These are phyloP conservation scores for Tausonia pullulans DNA, from an alignment of 1,284 basidiomycete species.

Conservation along the genomic window DNA sequence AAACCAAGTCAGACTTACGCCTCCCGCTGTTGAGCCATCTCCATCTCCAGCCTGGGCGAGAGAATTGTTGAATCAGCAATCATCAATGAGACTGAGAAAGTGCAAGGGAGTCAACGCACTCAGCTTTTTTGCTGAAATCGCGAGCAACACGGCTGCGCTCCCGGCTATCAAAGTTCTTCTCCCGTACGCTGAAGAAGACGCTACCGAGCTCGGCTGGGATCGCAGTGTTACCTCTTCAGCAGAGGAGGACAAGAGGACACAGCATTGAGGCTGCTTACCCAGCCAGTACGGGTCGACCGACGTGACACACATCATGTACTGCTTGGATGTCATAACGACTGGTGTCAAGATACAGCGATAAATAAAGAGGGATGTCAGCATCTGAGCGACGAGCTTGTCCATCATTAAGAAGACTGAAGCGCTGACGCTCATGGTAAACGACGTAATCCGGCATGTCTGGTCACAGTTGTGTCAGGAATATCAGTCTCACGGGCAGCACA, in stretches of 20 bases:
- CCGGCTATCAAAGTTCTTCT: constrained; percentile 81
- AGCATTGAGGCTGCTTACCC: constrained; percentile 40
- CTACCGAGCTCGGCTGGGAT: constrained; percentile 71
- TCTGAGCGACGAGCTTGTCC: constrained; percentile 15
- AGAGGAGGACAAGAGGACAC: not conserved
- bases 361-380: not conserved
- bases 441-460: constrained; percentile 90
- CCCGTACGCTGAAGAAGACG: constrained; percentile 88
- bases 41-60: constrained; percentile 35
- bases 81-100: not conserved
- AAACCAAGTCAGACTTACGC: constrained; percentile 47
- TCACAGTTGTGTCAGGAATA: not conserved
- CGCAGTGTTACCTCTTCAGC: constrained; percentile 2
- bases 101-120: constrained; percentile 48
- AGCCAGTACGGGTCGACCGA: constrained; percentile 93
- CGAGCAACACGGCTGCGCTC: constrained; percentile 59
- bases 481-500: too few relatives aligned
- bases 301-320: constrained; percentile 93
- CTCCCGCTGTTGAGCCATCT: constrained; percentile 77
- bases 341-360: not conserved
- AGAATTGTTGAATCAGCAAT: not conserved
- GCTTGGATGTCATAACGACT: constrained; percentile 81
- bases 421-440: constrained; percentile 73
- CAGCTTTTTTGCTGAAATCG: constrained; percentile 79
- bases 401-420: not conserved